These are phyloP conservation scores for Thermoascus crustaceus DNA, from an alignment of 2,329 filamentous ascomycete species.

Conservation along the genomic window DNA sequence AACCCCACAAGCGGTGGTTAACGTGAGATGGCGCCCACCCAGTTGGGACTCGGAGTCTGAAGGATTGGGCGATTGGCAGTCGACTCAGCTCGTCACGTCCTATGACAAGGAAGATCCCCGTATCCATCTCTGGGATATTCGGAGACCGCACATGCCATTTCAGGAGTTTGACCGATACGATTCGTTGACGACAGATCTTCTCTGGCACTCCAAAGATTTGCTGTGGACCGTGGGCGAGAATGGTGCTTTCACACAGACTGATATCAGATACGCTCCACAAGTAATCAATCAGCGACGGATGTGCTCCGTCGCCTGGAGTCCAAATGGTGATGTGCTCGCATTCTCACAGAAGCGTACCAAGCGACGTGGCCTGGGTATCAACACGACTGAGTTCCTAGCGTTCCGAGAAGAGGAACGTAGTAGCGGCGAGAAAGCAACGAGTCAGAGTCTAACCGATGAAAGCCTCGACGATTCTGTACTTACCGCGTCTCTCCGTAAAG, in stretches of 20 bases:
- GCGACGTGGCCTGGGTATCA: constrained; percentile 34
- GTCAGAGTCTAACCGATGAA: constrained; percentile 49
- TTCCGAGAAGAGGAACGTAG: constrained; percentile 34
- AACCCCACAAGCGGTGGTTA: constrained; percentile 53
- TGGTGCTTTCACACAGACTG: constrained; percentile 55
- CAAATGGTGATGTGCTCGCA: constrained; percentile 48
- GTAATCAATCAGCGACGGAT: constrained; percentile 50
- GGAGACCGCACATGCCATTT: constrained; percentile 54
- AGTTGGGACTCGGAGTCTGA: constrained; percentile 47
- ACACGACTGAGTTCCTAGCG: constrained; percentile 34
- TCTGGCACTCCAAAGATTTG: constrained; percentile 57
- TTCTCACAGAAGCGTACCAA: constrained; percentile 46
- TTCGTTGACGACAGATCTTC: constrained; percentile 49
- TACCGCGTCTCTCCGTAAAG: constrained; percentile 40
- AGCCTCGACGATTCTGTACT: constrained; percentile 49
- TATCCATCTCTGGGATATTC: constrained; percentile 58
- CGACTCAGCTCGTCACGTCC: constrained; percentile 54
- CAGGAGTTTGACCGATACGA: constrained; percentile 51
- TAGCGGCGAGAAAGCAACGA: constrained; percentile 41
- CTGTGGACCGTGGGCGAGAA: constrained; percentile 57
- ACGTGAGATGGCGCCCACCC: constrained; percentile 55
- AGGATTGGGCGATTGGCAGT: constrained; percentile 48
- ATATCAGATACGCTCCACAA: constrained; percentile 52
- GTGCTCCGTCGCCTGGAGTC: constrained; percentile 50
- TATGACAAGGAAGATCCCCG: constrained; percentile 55